These are phyloP conservation scores for Fusarium duplospermum DNA, from an alignment of 2,329 filamentous ascomycete genomes.

Conservation along the genomic window DNA sequence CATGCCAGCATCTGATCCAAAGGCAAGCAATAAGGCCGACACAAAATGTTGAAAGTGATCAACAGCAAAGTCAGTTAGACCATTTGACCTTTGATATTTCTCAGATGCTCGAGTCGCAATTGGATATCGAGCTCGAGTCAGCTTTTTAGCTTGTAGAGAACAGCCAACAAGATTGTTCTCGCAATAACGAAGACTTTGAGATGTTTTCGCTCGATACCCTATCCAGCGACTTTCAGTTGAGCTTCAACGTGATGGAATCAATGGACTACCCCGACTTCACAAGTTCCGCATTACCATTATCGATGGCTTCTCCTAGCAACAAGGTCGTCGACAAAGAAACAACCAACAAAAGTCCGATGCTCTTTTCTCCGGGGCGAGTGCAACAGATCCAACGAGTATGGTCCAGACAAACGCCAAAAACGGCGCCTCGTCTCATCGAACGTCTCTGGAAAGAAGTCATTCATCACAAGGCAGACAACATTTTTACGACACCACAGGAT, in stretches of 20 bases:
- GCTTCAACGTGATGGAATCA: background rate
- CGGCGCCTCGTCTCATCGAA: background rate
- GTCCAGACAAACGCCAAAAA: conserved; percentile 13
- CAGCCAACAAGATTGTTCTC: background rate
- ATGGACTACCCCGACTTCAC: background rate
- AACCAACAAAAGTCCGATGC: background rate
- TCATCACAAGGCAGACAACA: conserved; percentile 14
- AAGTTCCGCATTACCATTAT: background rate
- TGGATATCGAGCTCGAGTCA: background rate
- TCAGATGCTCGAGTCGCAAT: background rate
- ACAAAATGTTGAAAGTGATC: background rate
- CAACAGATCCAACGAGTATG: conserved; percentile 3
- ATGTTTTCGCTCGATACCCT: background rate
- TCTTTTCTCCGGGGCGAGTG: background rate
- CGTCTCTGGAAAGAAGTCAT: background rate
- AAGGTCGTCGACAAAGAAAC: background rate
- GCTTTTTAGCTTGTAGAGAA: background rate
- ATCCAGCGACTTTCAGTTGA: background rate
- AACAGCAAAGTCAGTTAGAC: background rate
- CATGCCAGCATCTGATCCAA: background rate
- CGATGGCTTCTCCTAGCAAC: background rate
- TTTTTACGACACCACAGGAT: background rate
- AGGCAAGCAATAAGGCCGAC: background rate
- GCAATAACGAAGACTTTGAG: background rate
- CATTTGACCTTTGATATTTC: background rate